These are phyloP conservation scores for Durusdinium trenchii DNA, from an alignment of 73 alveolate genomes.

Conservation along the genomic window DNA sequence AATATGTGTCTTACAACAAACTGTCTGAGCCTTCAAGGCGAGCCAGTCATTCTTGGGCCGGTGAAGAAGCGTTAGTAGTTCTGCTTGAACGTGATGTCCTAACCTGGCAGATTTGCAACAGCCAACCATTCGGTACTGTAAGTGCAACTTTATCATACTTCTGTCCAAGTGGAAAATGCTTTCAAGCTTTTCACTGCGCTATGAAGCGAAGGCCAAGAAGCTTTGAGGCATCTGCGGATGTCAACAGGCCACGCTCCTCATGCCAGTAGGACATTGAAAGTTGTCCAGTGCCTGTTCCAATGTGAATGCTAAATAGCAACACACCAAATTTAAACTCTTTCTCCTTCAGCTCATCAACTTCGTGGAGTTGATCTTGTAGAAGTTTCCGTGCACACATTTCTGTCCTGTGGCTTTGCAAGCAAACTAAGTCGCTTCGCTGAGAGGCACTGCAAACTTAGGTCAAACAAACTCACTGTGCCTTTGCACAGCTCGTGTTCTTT, in stretches of 20 bases:
- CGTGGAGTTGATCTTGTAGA: constrained; percentile 67
- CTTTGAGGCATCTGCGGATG: constrained; percentile 75
- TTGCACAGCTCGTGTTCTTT: too few species aligned
- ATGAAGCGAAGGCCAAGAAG: background rate
- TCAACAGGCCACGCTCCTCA: constrained; percentile 74
- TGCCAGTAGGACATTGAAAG: too few species aligned
- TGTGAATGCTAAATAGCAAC: too few species aligned
- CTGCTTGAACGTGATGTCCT: constrained; percentile 55
- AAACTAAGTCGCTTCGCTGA: too few species aligned
- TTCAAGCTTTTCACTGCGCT: background rate
- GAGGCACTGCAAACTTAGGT: too few species aligned
- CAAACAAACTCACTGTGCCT: too few species aligned
- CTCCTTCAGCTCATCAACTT: constrained; percentile 89
- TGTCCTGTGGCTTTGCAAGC: constrained; percentile 72
- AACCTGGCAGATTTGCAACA: background rate
- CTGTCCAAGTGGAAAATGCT: background rate
- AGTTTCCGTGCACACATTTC: constrained; percentile 84
- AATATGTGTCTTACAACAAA: too few species aligned
- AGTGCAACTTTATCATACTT: background rate
- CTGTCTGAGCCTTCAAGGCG: background rate
- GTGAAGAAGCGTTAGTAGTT: constrained; percentile 50
- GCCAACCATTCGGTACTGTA: background rate
- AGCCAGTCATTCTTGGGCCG: constrained; percentile 68
- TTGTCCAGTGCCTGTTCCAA: too few species aligned
- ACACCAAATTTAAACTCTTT: too few species aligned